Base-by-base conservation (phyloP, 2,329 filamentous ascomycete genomes). In the Trichoderma simmonsii region DNA sequence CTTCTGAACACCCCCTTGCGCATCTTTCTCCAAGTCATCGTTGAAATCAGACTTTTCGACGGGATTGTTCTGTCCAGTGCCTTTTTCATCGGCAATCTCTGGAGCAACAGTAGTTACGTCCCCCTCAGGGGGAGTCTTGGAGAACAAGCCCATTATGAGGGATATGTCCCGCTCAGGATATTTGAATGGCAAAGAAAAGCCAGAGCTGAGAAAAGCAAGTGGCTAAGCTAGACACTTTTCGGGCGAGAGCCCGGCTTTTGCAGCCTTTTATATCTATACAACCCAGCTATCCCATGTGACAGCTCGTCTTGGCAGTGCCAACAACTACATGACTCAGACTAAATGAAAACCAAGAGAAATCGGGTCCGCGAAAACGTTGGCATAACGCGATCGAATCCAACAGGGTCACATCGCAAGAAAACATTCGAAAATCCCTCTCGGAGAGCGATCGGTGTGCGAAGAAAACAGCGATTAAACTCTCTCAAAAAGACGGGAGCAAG, bases 1-100 rank as follows among this genome's bases (percentile, higher is more conserved):
- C 72, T 82, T 83, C 74, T 83, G 81, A 12, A 86, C 83, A 76
- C 85, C 85, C n/a, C 78, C 77, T 76, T 86, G 83, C 4, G 81
- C 81, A 63, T 78, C 72, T 51, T 78, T 77, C 5, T 57, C 63
- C 32, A 24, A 30, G 8, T 56, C 70, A 32, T 34, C 51, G 21
- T 28, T 70, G n/a, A 61, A 43, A 12, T 70, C 70, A 2, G 21
- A 36, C 24, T 77, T 75, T 70, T 77, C 77, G 48, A 83, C 80
- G 64, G 73, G 73, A 12, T 76, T 77, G 70, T 64, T 68, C 7
- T 67, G 48, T 8, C 24, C 8, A 18, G 1, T 43, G 39, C 34
- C 62, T 4, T 71, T 67, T 61, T 71, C 62, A n/a, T 71, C 63
- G 63, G 70, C 70, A 32, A 61, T 34, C 12, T 61, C 70, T 24